phyloP scores from a whole-genome alignment of 1,139 yeast species.

The Chernovozyma sophiae-reginae region DNA sequence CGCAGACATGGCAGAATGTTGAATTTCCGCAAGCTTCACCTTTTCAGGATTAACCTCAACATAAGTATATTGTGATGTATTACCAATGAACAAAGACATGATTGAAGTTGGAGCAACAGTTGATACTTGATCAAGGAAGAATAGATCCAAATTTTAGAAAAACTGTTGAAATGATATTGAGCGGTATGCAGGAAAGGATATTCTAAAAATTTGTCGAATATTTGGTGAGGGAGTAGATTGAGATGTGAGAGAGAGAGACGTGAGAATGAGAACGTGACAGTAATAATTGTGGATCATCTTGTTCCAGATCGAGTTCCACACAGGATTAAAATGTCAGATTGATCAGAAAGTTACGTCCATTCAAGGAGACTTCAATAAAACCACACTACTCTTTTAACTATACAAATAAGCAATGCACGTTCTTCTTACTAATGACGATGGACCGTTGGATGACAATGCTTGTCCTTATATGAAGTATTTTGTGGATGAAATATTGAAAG shows the following conservation, averaged over 20 bases:
- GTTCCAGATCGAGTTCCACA: too few species aligned
- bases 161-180: neutral
- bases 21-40: slow-evolving; percentile 68
- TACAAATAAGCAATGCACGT: slow-evolving; percentile 35
- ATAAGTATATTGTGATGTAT: slow-evolving; percentile 37
- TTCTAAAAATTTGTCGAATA: too few species aligned
- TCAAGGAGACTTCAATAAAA: too few species aligned
- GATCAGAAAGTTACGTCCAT: too few species aligned
- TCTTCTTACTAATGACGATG: slow-evolving; percentile 86
- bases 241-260: too few species aligned
- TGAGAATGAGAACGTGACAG: too few species aligned
- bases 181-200: neutral
- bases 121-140: too few species aligned
- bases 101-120: slow-evolving; percentile 1
- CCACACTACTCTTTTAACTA: too few species aligned
- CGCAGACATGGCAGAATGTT: slow-evolving; percentile 70
- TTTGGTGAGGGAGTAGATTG: too few species aligned
- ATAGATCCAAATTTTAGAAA: neutral
- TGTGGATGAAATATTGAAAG: slow-evolving; percentile 59
- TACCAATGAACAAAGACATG: slow-evolving; percentile 64
- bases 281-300: too few species aligned
- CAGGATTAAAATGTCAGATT: too few species aligned
- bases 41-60: slow-evolving; percentile 60
- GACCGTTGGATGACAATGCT: slow-evolving; percentile 76
- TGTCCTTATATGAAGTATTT: slow-evolving; percentile 85